Percentiles rank a stretch among this genome's conserved stretches.
Conservation (phyloP, 2,329 filamentous ascomycete species). For the Hymenoscyphus scutula region DNA sequence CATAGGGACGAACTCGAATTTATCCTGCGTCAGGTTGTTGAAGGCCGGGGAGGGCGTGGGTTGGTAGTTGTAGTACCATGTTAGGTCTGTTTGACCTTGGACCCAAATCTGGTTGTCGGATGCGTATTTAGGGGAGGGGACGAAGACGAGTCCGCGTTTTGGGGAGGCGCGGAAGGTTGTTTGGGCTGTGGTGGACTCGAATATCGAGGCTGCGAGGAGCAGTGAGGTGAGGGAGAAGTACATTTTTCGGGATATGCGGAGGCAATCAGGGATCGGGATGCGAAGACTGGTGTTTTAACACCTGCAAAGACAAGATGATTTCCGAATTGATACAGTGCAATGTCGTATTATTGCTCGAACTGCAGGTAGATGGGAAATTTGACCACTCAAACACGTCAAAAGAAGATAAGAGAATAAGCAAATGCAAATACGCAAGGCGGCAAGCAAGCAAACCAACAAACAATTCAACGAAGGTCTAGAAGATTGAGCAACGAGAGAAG, state of each 20-base stretch:
- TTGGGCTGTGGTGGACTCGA: conserved; percentile 12
- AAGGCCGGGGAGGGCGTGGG: conserved; percentile 53
- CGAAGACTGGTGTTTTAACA: not conserved
- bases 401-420: conserved; percentile 1
- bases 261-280: not conserved
- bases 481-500: not conserved
- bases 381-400: not conserved
- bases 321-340: not conserved
- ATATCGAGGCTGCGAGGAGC: conserved; percentile 14
- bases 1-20: conserved; percentile 78
- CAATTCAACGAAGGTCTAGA: not conserved
- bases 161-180: conserved; percentile 15
- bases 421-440: not conserved
- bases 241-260: not conserved
- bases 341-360: conserved; percentile 4
- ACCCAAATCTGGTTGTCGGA: conserved; percentile 66
- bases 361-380: conserved; percentile 1
- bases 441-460: not conserved
- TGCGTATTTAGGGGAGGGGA: conserved; percentile 46
- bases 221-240: conserved; percentile 5
- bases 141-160: conserved; percentile 73
- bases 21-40: conserved; percentile 46
- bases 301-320: not conserved
- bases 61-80: conserved; percentile 85
- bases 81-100: conserved; percentile 54